Percentiles rank a stretch among this genome's conserved stretches.
These are phyloP conservation scores for Asterophora parasitica DNA, from an alignment of 768 basidiomycete genomes.

Conservation along the genomic window DNA sequence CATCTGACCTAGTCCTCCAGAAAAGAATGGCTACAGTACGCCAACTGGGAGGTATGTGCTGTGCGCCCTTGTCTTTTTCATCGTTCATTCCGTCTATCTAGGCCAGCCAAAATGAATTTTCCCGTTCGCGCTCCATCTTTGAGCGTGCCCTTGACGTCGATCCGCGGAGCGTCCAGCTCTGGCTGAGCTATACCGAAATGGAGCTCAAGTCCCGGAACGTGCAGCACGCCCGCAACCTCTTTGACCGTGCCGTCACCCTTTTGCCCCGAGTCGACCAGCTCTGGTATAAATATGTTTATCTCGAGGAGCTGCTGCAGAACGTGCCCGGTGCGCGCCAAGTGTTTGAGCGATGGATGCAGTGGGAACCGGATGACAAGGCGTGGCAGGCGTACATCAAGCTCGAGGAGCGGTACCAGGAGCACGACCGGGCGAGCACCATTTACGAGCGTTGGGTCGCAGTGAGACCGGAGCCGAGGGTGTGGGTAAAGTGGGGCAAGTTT, in stretches of 20 bases:
- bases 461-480: conserved; percentile 69
- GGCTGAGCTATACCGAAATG: conserved; percentile 95
- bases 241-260: conserved; percentile 94
- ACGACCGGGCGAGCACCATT: conserved; percentile 86
- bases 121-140: conserved; percentile 90
- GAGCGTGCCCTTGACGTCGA: conserved; percentile 98
- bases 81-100: conserved; percentile 1
- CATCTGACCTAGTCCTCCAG: too few relatives aligned
- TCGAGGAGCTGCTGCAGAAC: conserved; percentile 95
- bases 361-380: conserved; percentile 99
- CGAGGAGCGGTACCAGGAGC: conserved; percentile 89
- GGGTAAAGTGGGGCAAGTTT: conserved; percentile 85
- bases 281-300: conserved; percentile 99
- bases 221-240: conserved; percentile 94
- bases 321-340: conserved; percentile 95
- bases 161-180: conserved; percentile 81
- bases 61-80: background rate
- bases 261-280: conserved; percentile 95
- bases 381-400: conserved; percentile 99
- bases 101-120: conserved; percentile 95
- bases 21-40: conserved; percentile 85
- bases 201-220: conserved; percentile 98
- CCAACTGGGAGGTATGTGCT: conserved; percentile 71
- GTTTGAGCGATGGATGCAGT: conserved; percentile 99
- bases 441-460: conserved; percentile 90